Conservation (phyloP, 2,329 filamentous ascomycete genomes). For the Karstenula rhodostoma region DNA sequence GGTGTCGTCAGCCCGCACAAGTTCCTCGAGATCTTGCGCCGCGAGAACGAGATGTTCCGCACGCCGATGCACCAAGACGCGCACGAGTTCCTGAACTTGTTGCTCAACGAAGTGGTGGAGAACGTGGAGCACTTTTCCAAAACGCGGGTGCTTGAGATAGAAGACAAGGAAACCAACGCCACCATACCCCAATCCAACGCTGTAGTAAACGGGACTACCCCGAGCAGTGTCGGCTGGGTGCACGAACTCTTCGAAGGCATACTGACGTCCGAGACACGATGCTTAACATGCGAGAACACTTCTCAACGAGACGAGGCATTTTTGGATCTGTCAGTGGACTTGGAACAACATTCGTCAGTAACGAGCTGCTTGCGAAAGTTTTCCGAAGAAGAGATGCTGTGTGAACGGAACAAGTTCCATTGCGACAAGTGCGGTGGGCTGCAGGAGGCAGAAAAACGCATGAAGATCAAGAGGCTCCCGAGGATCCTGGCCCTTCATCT, state of each 20-base stretch:
- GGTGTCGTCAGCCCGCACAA: conserved; percentile 92
- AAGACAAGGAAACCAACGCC: conserved; percentile 36
- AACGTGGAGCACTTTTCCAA: conserved; percentile 90
- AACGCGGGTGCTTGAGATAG: conserved; percentile 58
- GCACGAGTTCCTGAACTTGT: conserved; percentile 92
- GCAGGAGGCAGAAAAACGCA: conserved; percentile 97
- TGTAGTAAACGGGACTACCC: conserved; percentile 30
- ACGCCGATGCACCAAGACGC: conserved; percentile 98
- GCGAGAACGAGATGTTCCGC: conserved; percentile 96
- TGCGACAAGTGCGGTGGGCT: conserved; percentile 96
- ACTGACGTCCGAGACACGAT: conserved; percentile 94
- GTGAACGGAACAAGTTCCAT: conserved; percentile 98
- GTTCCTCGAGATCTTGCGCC: conserved; percentile 91
- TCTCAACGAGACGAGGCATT: conserved; percentile 97
- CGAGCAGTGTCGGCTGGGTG: conserved; percentile 74
- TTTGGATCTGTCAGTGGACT: conserved; percentile 91
- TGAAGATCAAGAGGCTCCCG: conserved; percentile 97
- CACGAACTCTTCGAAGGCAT: conserved; percentile 97
- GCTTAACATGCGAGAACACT: conserved; percentile 92
- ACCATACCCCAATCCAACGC: conserved; percentile 27
- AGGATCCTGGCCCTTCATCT: conserved; percentile 91
- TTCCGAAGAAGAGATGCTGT: conserved; percentile 96
- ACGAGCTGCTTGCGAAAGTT: conserved; percentile 96
- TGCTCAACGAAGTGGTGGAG: conserved; percentile 94
- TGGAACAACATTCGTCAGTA: conserved; percentile 94